Conservation (phyloP, 805 yeast species). For the Metschnikowia matae region DNA sequence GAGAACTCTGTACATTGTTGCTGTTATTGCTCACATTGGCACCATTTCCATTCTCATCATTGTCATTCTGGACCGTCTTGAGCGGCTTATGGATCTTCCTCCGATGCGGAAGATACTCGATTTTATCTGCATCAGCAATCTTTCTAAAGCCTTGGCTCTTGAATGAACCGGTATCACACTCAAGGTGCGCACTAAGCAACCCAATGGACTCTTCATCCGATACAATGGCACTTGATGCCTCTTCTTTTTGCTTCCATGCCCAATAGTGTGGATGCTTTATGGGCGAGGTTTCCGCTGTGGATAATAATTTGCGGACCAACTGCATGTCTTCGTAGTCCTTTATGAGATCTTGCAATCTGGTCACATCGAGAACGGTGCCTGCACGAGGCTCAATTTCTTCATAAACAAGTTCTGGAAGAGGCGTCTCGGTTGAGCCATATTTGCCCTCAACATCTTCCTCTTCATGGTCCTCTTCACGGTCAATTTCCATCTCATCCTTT, state of each 20-base stretch:
- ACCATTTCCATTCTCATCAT: conserved; percentile 32
- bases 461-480: conserved; percentile 10
- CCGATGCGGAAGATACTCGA: conserved; percentile 78
- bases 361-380: conserved; percentile 36
- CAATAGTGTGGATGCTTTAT: conserved; percentile 48
- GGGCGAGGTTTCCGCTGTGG: conserved; percentile 17
- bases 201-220: conserved; percentile 28
- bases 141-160: conserved; percentile 70
- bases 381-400: conserved; percentile 35
- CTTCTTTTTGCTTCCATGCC: conserved; percentile 59
- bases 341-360: conserved; percentile 48
- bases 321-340: conserved; percentile 73
- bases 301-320: conserved; percentile 46
- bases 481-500: conserved; percentile 15
- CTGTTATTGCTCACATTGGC: conserved; percentile 7
- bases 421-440: conserved; percentile 49
- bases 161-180: conserved; percentile 55
- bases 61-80: conserved; percentile 67
- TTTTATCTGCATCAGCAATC: conserved; percentile 67
- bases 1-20: conserved; percentile 59
- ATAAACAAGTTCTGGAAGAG: conserved; percentile 53
- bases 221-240: conserved; percentile 17
- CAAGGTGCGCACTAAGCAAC: conserved; percentile 28
- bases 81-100: conserved; percentile 65
- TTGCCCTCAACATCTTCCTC: conserved; percentile 28